Evolutionary conservation across 1,284 basidiomycete genomes (phyloP), one percentile per base, ranked within the genome.

Genomic region (Retiboletus fuscus): DNA sequence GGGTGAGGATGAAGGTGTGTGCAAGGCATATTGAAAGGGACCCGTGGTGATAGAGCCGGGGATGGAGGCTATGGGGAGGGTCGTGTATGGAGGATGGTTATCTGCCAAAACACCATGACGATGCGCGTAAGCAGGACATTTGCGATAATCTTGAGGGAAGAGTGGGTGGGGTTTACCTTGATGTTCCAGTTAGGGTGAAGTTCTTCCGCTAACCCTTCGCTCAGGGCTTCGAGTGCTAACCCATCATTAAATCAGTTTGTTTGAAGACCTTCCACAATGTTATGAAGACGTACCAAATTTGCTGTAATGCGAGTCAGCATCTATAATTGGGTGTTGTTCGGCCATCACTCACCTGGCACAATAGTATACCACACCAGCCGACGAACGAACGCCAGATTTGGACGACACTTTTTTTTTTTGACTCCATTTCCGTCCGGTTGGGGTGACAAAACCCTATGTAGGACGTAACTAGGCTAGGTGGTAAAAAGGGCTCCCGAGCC

Each of bases 1-100:
- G 3, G 92, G 92, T 61, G 90, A 92, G 12, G 90, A 89, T 39
- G 84, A 85, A 2, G 92, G 90, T 67, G 89, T 89, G 73, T 86
- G 84, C 57, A 86, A 71, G 24, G 82, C 78, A 73, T 83, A 82
- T 63, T 73, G 76, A 16, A 69, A 72, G 30, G 70, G 20, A 26
- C 61, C 69, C 6, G 70, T 30, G n/a, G 47, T 1, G 20, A 60
- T 46, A 39, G 70, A 30, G 44, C 60, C 70, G 20, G 74, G 58
- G 1, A 72, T 76, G 13, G 69, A 61, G 24, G 76, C 69, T 2
- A 61, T 73, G 20, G 79, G 78, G 20, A 68, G 78, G n/a, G 15
- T 67, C 51, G 67, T 39, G 58, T 72, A 69, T 1, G 49, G 34
- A 39, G 34, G 34, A 39, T 39, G 34, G 34, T 39, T 39, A 39